A percentile compares a stretch with the other conserved stretches of the same genome.
These are phyloP conservation scores for Claviceps quebecensis DNA, from an alignment of 2,329 filamentous ascomycete species.

Conservation along the genomic window DNA sequence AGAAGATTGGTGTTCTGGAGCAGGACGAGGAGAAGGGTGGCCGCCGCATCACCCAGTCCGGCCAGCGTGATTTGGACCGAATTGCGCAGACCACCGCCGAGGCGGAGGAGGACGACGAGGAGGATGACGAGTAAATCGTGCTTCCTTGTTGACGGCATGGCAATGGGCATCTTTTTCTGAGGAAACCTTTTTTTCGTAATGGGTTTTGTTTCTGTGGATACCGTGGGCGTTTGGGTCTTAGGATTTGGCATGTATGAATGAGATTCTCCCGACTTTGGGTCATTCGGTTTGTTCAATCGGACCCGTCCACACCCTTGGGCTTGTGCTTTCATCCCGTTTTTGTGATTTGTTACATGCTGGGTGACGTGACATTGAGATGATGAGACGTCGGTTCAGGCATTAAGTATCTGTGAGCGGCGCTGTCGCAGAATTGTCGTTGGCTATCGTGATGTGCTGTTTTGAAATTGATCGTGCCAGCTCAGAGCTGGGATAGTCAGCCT, in stretches of 20 bases:
- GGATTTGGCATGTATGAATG: conserved; percentile 27
- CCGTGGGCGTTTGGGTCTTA: conserved; percentile 26
- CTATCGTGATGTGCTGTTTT: too few relatives aligned
- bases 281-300: conserved; percentile 22
- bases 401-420: too few relatives aligned
- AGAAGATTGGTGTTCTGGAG: conserved; percentile 99
- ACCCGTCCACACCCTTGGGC: conserved; percentile 12
- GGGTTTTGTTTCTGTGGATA: conserved; percentile 2
- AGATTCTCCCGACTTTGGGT: conserved; percentile 23
- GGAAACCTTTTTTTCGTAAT: neutral
- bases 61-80: conserved; percentile 98
- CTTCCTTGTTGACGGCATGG: neutral
- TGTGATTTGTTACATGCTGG: neutral
- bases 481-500: too few relatives aligned
- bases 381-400: too few relatives aligned
- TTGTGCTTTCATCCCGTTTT: neutral
- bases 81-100: conserved; percentile 71
- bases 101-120: conserved; percentile 54
- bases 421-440: too few relatives aligned
- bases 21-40: conserved; percentile 97
- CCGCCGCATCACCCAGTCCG: conserved; percentile 92
- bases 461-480: too few relatives aligned
- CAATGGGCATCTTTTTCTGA: neutral
- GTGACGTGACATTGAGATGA: too few relatives aligned
- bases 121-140: conserved; percentile 48